Evolutionary conservation across 805 yeast species (phyloP).

Genomic region (Cyberlindnera subsufficiens): DNA sequence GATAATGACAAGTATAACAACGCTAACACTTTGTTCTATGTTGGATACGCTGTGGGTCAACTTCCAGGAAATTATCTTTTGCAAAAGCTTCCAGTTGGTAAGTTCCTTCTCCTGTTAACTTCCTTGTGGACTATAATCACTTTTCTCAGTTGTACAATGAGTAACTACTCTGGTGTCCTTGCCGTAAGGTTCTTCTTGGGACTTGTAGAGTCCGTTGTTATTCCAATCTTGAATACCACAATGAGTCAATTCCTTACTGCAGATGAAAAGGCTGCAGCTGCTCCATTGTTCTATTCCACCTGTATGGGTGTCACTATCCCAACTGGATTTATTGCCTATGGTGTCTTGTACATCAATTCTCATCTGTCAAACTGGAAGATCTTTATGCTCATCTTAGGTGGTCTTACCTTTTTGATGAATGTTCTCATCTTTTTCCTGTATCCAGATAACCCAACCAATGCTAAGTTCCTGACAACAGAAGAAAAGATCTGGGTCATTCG

Average conservation of each 20-base stretch:
- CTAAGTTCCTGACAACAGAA: conserved; percentile 38
- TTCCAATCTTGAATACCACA: conserved; percentile 40
- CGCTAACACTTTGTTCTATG: conserved; percentile 47
- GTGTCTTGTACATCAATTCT: conserved; percentile 27
- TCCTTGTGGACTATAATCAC: conserved; percentile 41
- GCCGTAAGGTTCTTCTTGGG: conserved; percentile 48
- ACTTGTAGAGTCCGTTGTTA: conserved; percentile 38
- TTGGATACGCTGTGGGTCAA: conserved; percentile 45
- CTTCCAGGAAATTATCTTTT: conserved; percentile 34
- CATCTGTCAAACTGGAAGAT: conserved; percentile 42
- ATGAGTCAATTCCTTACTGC: conserved; percentile 45
- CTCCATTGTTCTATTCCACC: conserved; percentile 48
- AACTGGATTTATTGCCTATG: conserved; percentile 43
- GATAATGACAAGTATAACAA: conserved; percentile 39
- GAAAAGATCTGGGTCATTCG: conserved; percentile 49
- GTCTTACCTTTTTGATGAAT: conserved; percentile 39
- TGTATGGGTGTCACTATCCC: conserved; percentile 49
- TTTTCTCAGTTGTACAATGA: conserved; percentile 41
- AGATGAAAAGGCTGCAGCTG: conserved; percentile 42
- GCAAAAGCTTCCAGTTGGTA: conserved; percentile 38
- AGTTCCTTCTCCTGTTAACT: conserved; percentile 31
- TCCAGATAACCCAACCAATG: conserved; percentile 53
- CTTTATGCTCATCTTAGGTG: conserved; percentile 51
- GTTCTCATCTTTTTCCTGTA: conserved; percentile 33
- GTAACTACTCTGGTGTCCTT: conserved; percentile 39